Conservation (phyloP, 192 early-diverging fungal genomes). For the Umbelopsis sp. region DNA sequence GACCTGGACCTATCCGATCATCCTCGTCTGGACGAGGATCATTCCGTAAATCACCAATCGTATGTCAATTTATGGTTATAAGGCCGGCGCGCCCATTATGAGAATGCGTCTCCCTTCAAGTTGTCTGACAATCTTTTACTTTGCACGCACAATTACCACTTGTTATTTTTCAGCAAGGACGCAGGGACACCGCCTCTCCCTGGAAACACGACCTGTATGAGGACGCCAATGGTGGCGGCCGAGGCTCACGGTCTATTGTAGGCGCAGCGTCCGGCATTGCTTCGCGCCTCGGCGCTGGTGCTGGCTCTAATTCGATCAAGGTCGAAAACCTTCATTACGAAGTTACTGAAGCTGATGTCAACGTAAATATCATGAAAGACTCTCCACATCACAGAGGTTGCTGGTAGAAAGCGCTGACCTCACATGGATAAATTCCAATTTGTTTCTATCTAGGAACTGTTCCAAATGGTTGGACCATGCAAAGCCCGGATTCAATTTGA, state of each 20-base stretch:
- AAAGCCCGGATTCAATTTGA: conserved; percentile 47
- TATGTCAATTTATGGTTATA: neutral
- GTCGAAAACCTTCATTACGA: conserved; percentile 63
- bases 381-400: too few species aligned
- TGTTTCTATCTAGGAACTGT: conserved; percentile 48
- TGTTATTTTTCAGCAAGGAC: neutral
- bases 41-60: conserved; percentile 4
- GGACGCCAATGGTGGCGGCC: conserved; percentile 9
- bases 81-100: neutral
- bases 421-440: neutral
- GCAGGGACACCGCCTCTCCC: conserved; percentile 9
- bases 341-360: conserved; percentile 58
- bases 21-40: neutral
- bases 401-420: neutral
- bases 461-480: conserved; percentile 50
- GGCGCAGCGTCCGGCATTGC: conserved; percentile 3
- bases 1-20: conserved; percentile 7
- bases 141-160: neutral
- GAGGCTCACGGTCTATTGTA: neutral
- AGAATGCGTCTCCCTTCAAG: neutral
- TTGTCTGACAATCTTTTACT: neutral
- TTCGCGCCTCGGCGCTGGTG: conserved; percentile 24
- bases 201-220: conserved; percentile 54
- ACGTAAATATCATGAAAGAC: conserved; percentile 32
- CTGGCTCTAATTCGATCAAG: conserved; percentile 13